phyloP scores from a whole-genome alignment of 306 rosid species.

The Dryas octopetala region DNA sequence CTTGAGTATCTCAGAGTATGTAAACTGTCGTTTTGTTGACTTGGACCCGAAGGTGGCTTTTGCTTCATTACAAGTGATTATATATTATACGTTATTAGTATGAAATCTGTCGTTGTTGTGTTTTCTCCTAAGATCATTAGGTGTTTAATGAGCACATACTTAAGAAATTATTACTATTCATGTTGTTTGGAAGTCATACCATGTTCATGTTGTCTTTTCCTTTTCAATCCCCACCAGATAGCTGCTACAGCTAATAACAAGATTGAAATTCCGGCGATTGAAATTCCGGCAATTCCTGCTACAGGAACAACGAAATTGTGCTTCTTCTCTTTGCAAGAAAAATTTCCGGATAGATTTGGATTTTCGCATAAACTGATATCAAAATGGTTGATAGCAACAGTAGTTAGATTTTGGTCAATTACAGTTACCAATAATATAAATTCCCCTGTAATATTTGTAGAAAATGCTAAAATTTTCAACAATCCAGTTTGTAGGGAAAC shows the following conservation, averaged over 20 bases:
- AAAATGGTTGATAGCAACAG: not conserved
- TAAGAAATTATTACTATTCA: too few relatives aligned
- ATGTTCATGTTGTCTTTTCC: slow-evolving; percentile 13
- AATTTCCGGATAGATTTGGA: slow-evolving; percentile 28
- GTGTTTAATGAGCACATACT: too few relatives aligned
- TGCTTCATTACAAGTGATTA: not conserved
- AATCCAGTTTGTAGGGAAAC: too few relatives aligned
- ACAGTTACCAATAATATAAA: too few relatives aligned
- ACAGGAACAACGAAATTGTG: slow-evolving; percentile 36
- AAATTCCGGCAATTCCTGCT: slow-evolving; percentile 11
- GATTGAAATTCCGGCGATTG: slow-evolving; percentile 40
- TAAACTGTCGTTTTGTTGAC: slow-evolving; percentile 33
- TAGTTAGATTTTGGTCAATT: not conserved
- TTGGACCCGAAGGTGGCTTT: not conserved
- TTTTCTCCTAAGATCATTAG: too few relatives aligned
- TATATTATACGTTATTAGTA: too few relatives aligned
- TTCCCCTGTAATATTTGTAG: too few relatives aligned
- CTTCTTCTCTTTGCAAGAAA: slow-evolving; percentile 32
- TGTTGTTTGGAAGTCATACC: too few relatives aligned
- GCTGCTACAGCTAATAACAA: slow-evolving; percentile 6
- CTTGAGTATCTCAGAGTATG: slow-evolving; percentile 38
- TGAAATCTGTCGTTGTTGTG: too few relatives aligned
- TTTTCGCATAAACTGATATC: slow-evolving; percentile 33
- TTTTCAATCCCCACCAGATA: slow-evolving; percentile 21
- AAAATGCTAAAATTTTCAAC: too few relatives aligned